Conservation (phyloP, 257 asterid genomes). For the Penstemon newberryi region DNA sequence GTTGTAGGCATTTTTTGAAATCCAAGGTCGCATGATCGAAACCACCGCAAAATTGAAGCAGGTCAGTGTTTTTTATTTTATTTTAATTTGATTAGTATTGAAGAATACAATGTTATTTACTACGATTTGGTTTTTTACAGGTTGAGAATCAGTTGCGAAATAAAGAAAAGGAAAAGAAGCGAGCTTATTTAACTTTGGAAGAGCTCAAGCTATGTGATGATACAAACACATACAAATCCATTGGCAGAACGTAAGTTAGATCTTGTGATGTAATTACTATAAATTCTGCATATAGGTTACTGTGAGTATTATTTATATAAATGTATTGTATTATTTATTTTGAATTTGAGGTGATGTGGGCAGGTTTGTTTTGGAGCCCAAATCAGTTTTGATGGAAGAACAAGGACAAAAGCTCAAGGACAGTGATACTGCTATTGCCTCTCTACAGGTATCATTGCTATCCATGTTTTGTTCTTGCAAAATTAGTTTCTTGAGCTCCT, state of each 20-base stretch:
- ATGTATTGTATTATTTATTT: not conserved
- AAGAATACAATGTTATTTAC: not conserved
- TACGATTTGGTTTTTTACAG: constrained; percentile 36
- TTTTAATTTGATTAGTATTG: not conserved
- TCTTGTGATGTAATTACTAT: not conserved
- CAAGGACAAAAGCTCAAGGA: constrained; percentile 76
- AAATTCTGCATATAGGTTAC: not conserved
- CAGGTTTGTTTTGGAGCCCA: constrained; percentile 90
- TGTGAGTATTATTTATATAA: not conserved
- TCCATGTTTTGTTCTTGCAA: constrained; percentile 14
- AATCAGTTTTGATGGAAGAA: constrained; percentile 75
- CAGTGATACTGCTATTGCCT: constrained; percentile 70
- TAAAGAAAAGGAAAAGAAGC: constrained; percentile 86
- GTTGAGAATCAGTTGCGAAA: constrained; percentile 80
- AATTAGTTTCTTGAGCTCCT: constrained; percentile 7
- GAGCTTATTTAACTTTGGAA: constrained; percentile 91
- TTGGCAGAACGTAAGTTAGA: constrained; percentile 64
- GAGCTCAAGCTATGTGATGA: constrained; percentile 84
- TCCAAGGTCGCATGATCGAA: constrained; percentile 92
- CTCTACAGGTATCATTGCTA: constrained; percentile 63
- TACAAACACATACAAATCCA: constrained; percentile 80
- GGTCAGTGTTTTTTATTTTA: constrained; percentile 35
- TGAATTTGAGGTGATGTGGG: constrained; percentile 18
- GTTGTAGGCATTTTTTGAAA: constrained; percentile 81
- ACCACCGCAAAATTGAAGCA: constrained; percentile 84